Base-by-base conservation (phyloP, 129 eudicot genomes). In the Silybum marianum region DNA sequence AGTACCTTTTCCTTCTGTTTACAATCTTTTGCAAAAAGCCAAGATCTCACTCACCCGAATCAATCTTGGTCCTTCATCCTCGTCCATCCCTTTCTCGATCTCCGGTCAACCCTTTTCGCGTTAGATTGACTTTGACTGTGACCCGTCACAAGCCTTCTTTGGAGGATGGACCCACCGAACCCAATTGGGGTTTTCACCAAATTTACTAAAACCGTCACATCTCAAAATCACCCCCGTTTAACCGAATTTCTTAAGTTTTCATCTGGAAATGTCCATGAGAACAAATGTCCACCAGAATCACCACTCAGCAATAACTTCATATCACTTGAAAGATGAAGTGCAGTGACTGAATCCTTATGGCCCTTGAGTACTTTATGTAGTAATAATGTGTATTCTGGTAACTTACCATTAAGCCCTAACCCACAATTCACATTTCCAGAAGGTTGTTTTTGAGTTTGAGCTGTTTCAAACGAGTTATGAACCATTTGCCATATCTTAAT, bases 401-500 rank as follows among this genome's bases (percentile, higher is more conserved):
- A 74, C 76, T 85, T 86, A 16, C 83, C 92, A 22, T 86, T 91
- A 32, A 95, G 91, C 36, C 74, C 83, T 66, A 93, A 77, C 67
- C 97, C 98, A 18, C 84, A 88, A 21, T 86, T 70, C 36, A 82
- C 79, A 73, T 76, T 82, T 14, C 71, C 85, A 10, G 84, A 76
- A 22, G 81, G 76, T 19, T 77, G 73, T 67, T 83, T 83, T 34
- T 77, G 69, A 73, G 74, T 72, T 82, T 87, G 87, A 72, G 79
- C 81, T 22, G 75, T 46, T 58, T 90, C 89, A 25, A 78, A 76
- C 6, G 92, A 83, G 44, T 73, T 84, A 51, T 93, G 99, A 21
- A 95, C 89, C 99, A 93, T 88, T 76, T 91, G 87, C 99, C 98
- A 95, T 13, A 95, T 88, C 84, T 93, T 95, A 18, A 95, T 86